Percentiles rank a stretch among this genome's conserved stretches.
Evolutionary conservation across 352 stramenopile genomes (phyloP).

Genomic region (Phytophthora ramorum): DNA sequence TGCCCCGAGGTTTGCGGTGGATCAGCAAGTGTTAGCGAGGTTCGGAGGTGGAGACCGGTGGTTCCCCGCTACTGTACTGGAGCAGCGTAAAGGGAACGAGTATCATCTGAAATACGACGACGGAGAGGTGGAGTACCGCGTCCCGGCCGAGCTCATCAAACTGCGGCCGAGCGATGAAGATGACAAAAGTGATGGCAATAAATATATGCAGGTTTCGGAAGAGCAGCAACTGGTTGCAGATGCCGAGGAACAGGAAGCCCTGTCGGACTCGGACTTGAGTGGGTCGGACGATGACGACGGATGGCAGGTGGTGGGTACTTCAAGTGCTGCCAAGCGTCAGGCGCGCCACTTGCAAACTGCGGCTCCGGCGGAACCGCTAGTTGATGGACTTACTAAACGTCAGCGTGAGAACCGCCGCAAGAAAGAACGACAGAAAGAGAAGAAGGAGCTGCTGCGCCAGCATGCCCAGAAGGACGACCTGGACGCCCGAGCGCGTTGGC

Average conservation of each 20-base stretch:
- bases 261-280: conserved; percentile 29
- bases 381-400: conserved; percentile 76
- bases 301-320: conserved; percentile 70
- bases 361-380: conserved; percentile 24
- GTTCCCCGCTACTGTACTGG: conserved; percentile 70
- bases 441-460: conserved; percentile 73
- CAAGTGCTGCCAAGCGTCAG: conserved; percentile 27
- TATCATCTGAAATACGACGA: conserved; percentile 87
- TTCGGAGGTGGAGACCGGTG: conserved; percentile 64
- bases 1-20: conserved; percentile 36
- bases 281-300: conserved; percentile 64
- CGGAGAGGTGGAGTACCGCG: conserved; percentile 72
- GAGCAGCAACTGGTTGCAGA: conserved; percentile 16
- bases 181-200: conserved; percentile 4
- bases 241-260: conserved; percentile 11
- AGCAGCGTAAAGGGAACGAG: conserved; percentile 76
- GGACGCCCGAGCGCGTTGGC: conserved; percentile 70
- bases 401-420: conserved; percentile 83
- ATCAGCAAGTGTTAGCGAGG: conserved; percentile 64
- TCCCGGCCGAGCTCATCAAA: conserved; percentile 65
- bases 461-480: conserved; percentile 76
- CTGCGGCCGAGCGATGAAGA: conserved; percentile 24
- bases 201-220: conserved; percentile 5
- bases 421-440: conserved; percentile 78
- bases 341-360: conserved; percentile 17